These are phyloP conservation scores for Plasmodium reichenowi DNA, from an alignment of 169 alveolate genomes.

Conservation along the genomic window DNA sequence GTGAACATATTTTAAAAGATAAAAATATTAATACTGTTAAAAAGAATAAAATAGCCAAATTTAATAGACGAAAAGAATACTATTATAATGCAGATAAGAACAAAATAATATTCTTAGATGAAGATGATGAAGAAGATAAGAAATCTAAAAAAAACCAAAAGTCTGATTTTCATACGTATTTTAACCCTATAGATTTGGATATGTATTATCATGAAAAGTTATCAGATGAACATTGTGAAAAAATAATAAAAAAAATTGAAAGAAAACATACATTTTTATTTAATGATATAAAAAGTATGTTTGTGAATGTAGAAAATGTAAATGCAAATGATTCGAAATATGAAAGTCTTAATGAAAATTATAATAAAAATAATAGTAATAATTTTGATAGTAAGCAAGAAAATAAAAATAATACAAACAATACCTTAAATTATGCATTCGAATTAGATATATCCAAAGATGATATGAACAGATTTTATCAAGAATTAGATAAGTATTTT, in stretches of 20 bases:
- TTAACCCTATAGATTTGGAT: constrained; percentile 35
- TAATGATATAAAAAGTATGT: constrained; percentile 24
- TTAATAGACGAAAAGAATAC: constrained; percentile 40
- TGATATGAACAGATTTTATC: constrained; percentile 34
- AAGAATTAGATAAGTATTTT: constrained; percentile 33
- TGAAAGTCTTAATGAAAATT: neutral
- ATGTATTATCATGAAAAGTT: constrained; percentile 40
- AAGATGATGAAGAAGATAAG: constrained; percentile 9
- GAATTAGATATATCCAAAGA: constrained; percentile 21
- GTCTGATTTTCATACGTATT: constrained; percentile 30
- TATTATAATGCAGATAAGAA: neutral
- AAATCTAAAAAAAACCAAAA: constrained; percentile 19
- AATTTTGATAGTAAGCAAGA: neutral
- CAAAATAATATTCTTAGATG: constrained; percentile 32
- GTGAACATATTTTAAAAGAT: constrained; percentile 34
- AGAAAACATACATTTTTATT: constrained; percentile 36
- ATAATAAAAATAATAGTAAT: neutral
- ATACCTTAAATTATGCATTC: neutral
- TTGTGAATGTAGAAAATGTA: constrained; percentile 2
- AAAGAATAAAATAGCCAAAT: constrained; percentile 15
- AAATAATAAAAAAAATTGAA: constrained; percentile 38
- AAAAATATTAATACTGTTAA: constrained; percentile 22
- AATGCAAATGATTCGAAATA: neutral
- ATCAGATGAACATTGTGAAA: constrained; percentile 48
- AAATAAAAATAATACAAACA: neutral